Base-by-base conservation (phyloP, 1,139 yeast genomes). In the Zygoascus hellenicus region DNA sequence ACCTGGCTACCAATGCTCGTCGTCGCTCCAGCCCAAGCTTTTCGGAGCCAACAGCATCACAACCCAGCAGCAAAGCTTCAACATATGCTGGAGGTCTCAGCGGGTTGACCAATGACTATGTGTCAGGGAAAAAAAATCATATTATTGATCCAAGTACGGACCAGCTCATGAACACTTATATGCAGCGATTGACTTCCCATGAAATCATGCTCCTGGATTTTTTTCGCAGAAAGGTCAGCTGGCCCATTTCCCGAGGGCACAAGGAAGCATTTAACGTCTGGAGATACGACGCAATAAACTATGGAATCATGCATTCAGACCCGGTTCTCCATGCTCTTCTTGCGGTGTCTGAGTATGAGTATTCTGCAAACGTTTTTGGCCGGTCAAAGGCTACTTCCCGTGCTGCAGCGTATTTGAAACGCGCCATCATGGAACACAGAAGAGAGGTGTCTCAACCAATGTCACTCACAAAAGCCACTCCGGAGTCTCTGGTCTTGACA, bases 241-340 rank as follows among this genome's bases (percentile, higher is more conserved):
- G 26, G 35, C 17, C 43, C 7, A 32, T 41, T 15, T 33, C 38
- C 17, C 35, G 43, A 16, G 43, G 43, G 4, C 19, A 41, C 15
- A 9, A 16, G 17, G 33, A 41, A 15, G 36, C 43, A 9, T n/a
- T n/a, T 14, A 9, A 41, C 11, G 36, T 41, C 32, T 41, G 43
- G 43, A 41, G 43, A 41, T 41, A 32, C 13, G 43, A 41, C 32
- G 38, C 43, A 2, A 28, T 22, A n/a, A 16, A 32, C 19, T 32
- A 31, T 28, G 19, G 38, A 2, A 15, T 41, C 17, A 6, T 36
- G 16, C 16, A 36, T 15, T 36, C 39, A 9, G 22, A 36, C n/a
- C 39, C 39, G 2, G 39, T 36, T n/a, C 29, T 36, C 9, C 39
- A 36, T 36, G 39, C 39, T 22, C 29, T 36, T 4, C 15, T 36